Evolutionary conservation across 73 alveolate species (phyloP).

Genomic region (Tetrahymena borealis): DNA sequence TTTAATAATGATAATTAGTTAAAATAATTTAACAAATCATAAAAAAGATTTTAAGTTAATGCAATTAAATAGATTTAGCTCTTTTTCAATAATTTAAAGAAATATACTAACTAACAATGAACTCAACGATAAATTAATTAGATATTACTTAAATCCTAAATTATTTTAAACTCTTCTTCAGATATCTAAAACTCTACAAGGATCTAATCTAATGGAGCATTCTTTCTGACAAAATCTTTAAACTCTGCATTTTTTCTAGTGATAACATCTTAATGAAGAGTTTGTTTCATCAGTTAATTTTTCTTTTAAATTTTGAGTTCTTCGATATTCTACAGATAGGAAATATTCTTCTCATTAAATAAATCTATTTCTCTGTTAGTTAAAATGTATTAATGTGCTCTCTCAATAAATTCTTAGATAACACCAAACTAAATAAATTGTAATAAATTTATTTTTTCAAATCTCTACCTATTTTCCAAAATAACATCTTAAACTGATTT

Average conservation of each 20-base stretch:
- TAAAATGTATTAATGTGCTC: neutral
- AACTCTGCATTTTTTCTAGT: neutral
- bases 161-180: neutral
- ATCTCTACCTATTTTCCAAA: neutral
- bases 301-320: neutral
- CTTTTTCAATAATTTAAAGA: too few species aligned
- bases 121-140: neutral
- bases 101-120: too few species aligned
- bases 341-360: neutral
- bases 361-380: neutral
- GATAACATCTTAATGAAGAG: neutral
- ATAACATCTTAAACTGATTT: neutral
- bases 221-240: neutral
- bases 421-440: neutral
- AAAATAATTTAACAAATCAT: too few species aligned
- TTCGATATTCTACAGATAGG: neutral
- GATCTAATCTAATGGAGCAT: neutral
- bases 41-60: too few species aligned
- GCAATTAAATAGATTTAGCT: too few species aligned
- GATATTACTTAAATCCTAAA: neutral
- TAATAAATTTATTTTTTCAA: neutral
- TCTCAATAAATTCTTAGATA: neutral
- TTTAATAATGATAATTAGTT: too few species aligned
- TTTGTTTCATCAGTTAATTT: neutral
- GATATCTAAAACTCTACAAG: neutral